Base-by-base conservation (phyloP, 306 rosid species). In the Vicia sativa region DNA sequence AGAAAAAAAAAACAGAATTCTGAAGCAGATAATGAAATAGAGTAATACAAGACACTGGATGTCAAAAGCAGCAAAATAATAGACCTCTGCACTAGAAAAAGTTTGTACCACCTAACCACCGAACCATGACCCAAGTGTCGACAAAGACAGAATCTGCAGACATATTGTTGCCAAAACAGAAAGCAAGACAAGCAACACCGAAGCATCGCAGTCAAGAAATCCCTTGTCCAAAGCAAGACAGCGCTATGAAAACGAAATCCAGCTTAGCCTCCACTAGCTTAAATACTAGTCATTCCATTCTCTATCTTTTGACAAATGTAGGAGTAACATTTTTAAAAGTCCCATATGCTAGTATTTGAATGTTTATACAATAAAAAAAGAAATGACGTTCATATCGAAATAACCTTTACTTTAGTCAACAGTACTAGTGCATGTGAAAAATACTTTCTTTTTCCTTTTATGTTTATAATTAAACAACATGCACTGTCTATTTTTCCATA, bases 151-250 rank as follows among this genome's bases (percentile, higher is more conserved):
- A 54, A 54, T 9, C 16, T 23, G 18, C 37, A 55, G 10, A 26
- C 38, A 25, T 55, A 26, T 26, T 55, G 61, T 3, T 55, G 38
- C 16, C 37, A 7, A 6, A 55, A 12, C 7, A 12, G 11, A 26
- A 12, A 55, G 38, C 61, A 55, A 54, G 60, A 54, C 60, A 25
- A 54, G 16, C 35, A 53, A 54, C 61, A 26, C 18, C 18, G 18
- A 54, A 25, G 37, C 9, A 26, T 49, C 18, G 23, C 9, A 54
- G 9, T 23, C 61, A 12, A 9, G 2, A 38, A 55, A 55, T 55
- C 61, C 38, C 6, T 23, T 53, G 26, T 48, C 25, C 2, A 16
- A 16, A 48, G 55, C 54, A 48, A 15, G 54, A 52, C 31, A 54
- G 29, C 16, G 28, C 3, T 21, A 55, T 2, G 18, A 55, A 55